Conservation (phyloP, 306 rosid species). For the Astragalus glycyphyllos region DNA sequence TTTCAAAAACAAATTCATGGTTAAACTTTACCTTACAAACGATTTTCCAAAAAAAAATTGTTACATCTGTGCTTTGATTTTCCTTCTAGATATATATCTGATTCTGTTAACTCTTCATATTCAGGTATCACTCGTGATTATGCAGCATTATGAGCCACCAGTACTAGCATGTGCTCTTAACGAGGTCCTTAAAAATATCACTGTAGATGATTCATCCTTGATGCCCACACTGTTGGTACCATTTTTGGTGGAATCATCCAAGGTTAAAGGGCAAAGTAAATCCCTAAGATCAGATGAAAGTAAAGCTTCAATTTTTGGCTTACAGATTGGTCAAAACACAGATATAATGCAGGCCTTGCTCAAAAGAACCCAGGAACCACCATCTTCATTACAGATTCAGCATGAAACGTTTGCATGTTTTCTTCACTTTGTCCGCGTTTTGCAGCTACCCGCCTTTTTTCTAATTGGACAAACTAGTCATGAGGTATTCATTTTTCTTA, state of each 20-base stretch:
- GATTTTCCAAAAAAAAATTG: slow-evolving; percentile 6
- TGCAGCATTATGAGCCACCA: slow-evolving; percentile 76
- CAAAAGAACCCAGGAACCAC: slow-evolving; percentile 58
- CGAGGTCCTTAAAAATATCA: slow-evolving; percentile 65
- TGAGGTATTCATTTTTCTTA: slow-evolving; percentile 56
- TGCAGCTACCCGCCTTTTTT: slow-evolving; percentile 64
- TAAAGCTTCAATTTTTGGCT: slow-evolving; percentile 53
- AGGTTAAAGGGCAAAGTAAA: slow-evolving; percentile 62
- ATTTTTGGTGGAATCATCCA: slow-evolving; percentile 59
- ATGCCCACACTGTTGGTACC: slow-evolving; percentile 67
- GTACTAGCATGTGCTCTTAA: slow-evolving; percentile 72
- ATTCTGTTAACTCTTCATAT: slow-evolving; percentile 36
- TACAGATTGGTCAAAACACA: slow-evolving; percentile 64
- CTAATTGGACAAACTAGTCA: slow-evolving; percentile 61
- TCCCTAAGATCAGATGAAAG: slow-evolving; percentile 40
- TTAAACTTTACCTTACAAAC: slow-evolving; percentile 1
- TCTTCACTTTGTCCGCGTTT: slow-evolving; percentile 65
- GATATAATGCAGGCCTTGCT: slow-evolving; percentile 49
- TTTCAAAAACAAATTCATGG: slow-evolving; percentile 7
- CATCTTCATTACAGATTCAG: slow-evolving; percentile 59
- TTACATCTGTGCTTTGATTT: background rate
- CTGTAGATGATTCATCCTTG: slow-evolving; percentile 47
- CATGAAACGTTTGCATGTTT: slow-evolving; percentile 72
- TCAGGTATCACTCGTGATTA: slow-evolving; percentile 71
- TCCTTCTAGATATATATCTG: slow-evolving; percentile 16